Evolutionary conservation across 116 monocot genomes (phyloP).

Genomic region (Dioscorea cayenensis): DNA sequence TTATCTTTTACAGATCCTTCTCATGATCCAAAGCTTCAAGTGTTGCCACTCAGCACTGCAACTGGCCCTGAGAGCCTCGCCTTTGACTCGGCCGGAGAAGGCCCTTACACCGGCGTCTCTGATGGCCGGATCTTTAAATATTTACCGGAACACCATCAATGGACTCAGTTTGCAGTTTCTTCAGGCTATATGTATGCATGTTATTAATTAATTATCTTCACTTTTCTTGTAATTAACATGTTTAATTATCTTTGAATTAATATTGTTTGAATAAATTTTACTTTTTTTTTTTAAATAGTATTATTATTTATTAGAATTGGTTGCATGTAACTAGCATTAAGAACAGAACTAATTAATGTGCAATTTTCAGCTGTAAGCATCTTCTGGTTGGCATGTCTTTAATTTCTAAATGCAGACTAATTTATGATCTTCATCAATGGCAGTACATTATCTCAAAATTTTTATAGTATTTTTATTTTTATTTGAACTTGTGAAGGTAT

Average conservation of each 20-base stretch:
- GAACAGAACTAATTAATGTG: background rate
- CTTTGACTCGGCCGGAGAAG: slow-evolving; percentile 32
- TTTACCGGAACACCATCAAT: slow-evolving; percentile 3
- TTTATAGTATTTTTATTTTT: no score
- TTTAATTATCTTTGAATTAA: background rate
- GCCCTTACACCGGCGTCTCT: slow-evolving; percentile 58
- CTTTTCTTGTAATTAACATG: background rate
- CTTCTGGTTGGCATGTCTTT: background rate
- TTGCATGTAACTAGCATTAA: background rate
- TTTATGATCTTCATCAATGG: background rate
- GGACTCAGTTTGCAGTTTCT: slow-evolving; percentile 24
- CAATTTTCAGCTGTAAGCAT: background rate
- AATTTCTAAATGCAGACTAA: background rate
- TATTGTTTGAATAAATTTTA: no score
- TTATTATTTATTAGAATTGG: background rate
- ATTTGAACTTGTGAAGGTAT: background rate
- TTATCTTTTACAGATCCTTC: background rate
- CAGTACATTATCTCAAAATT: no score
- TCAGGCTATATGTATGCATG: background rate
- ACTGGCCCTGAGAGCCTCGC: slow-evolving; percentile 55
- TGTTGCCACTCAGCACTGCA: background rate
- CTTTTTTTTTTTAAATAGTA: no score
- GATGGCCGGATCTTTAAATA: slow-evolving; percentile 49
- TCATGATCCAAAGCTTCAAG: background rate
- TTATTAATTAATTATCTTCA: background rate